Evolutionary conservation across 2,329 filamentous ascomycete genomes (phyloP).

Genomic region (Chrysosphaeria jannelii): DNA sequence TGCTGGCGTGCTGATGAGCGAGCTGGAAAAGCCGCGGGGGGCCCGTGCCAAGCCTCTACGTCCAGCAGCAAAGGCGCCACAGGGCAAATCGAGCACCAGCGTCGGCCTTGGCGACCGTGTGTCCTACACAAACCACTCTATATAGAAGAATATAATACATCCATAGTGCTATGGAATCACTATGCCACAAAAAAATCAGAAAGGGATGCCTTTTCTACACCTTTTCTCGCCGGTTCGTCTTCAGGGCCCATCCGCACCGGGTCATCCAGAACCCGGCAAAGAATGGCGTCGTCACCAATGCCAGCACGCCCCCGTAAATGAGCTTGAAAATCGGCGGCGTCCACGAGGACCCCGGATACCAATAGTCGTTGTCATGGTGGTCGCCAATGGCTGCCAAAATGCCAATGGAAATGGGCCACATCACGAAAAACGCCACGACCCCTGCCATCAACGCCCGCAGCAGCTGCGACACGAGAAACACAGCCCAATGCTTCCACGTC

Average conservation of each 20-base stretch:
- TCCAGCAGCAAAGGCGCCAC: too few species aligned
- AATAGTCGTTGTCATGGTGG: slow-evolving; percentile 12
- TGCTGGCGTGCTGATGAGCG: too few species aligned
- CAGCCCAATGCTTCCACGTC: slow-evolving; percentile 8
- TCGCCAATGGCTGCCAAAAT: slow-evolving; percentile 12
- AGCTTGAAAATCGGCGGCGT: slow-evolving; percentile 19
- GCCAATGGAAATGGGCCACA: slow-evolving; percentile 15
- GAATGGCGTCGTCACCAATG: slow-evolving; percentile 15
- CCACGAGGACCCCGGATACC: slow-evolving; percentile 12
- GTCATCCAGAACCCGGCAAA: slow-evolving; percentile 20
- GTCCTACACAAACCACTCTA: too few species aligned
- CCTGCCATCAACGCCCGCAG: slow-evolving; percentile 10
- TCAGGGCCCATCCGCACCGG: slow-evolving; percentile 14
- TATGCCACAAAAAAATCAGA: too few species aligned
- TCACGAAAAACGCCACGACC: slow-evolving; percentile 11
- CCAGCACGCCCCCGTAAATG: slow-evolving; percentile 15
- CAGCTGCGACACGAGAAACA: slow-evolving; percentile 10
- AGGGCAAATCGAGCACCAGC: too few species aligned
- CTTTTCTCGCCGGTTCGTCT: slow-evolving; percentile 5
- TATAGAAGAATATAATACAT: too few species aligned
- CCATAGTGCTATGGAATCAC: too few species aligned
- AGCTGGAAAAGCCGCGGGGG: too few species aligned
- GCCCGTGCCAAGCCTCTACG: too few species aligned
- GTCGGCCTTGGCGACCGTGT: too few species aligned
- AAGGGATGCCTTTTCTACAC: too few species aligned